Percentiles rank a stretch among this genome's conserved stretches.
phyloP scores from a whole-genome alignment of 345 rosid genomes.

The Melaleuca quinquenervia region DNA sequence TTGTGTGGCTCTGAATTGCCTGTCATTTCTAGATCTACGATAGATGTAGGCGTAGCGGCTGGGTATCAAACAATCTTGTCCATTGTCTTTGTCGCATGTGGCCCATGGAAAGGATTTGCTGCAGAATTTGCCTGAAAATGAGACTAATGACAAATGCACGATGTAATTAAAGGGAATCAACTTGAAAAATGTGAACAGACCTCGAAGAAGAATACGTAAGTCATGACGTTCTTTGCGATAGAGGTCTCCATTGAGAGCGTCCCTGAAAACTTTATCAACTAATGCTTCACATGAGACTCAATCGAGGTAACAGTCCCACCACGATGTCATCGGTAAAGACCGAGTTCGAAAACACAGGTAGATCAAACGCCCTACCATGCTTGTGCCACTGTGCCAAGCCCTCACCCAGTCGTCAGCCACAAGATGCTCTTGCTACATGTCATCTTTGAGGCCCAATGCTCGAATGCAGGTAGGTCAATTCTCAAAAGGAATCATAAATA shows the following conservation, averaged over 20 bases:
- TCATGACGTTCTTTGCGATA: background rate
- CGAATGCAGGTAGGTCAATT: background rate
- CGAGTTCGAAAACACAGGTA: background rate
- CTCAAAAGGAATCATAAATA: background rate
- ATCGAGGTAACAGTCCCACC: background rate
- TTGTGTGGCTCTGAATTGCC: background rate
- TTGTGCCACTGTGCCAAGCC: background rate
- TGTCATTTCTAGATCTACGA: background rate
- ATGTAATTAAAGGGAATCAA: background rate
- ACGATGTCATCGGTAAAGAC: background rate
- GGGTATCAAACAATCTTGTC: background rate
- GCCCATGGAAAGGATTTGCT: background rate
- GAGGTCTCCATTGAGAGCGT: background rate
- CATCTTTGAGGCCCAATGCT: background rate
- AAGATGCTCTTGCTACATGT: background rate
- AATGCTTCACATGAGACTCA: background rate
- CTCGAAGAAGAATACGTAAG: background rate
- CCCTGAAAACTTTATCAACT: background rate
- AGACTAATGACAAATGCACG: background rate
- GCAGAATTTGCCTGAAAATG: background rate
- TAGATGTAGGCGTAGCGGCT: background rate
- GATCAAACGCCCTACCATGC: background rate
- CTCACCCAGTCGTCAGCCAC: background rate
- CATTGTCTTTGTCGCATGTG: background rate
- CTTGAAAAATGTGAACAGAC: background rate